phyloP scores from a whole-genome alignment of 1,284 basidiomycete species.

The Trichosporon sp. region DNA sequence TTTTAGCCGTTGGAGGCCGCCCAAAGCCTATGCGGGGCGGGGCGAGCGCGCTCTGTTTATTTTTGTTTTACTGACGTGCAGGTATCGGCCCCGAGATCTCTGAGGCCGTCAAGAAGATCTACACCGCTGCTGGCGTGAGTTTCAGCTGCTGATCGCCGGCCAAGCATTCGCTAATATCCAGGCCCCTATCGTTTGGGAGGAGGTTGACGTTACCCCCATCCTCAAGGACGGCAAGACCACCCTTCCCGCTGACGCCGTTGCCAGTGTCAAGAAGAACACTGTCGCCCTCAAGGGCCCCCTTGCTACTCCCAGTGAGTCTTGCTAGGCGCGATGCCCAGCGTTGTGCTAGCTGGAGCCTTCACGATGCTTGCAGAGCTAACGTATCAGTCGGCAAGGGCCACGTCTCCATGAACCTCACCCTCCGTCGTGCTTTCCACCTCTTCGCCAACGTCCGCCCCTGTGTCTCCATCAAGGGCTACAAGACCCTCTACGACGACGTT shows the following conservation, averaged over 20 bases:
- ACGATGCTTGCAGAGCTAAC: not conserved
- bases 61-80: constrained; percentile 38
- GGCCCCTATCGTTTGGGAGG: constrained; percentile 98
- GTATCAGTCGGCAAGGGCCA: constrained; percentile 90
- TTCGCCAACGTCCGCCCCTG: constrained; percentile 99
- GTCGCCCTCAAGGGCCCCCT: constrained; percentile 96
- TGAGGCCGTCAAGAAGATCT: constrained; percentile 92
- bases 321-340: not conserved
- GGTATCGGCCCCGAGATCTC: constrained; percentile 99
- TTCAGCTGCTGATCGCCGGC: not conserved
- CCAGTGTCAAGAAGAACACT: constrained; percentile 92
- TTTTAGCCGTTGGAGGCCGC: not conserved
- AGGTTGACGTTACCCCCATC: constrained; percentile 92
- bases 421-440: constrained; percentile 93
- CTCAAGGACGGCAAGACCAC: constrained; percentile 93
- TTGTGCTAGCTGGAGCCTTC: not conserved
- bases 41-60: not conserved
- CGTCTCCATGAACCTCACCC: constrained; percentile 94
- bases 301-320: constrained; percentile 76
- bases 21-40: not conserved
- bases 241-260: constrained; percentile 88
- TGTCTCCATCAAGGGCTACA: constrained; percentile 91
- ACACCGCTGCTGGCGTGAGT: constrained; percentile 72
- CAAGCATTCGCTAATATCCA: constrained; percentile 41
- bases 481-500: constrained; percentile 97